phyloP scores from a whole-genome alignment of 441 rosid species.

The Croton laevigatus region DNA sequence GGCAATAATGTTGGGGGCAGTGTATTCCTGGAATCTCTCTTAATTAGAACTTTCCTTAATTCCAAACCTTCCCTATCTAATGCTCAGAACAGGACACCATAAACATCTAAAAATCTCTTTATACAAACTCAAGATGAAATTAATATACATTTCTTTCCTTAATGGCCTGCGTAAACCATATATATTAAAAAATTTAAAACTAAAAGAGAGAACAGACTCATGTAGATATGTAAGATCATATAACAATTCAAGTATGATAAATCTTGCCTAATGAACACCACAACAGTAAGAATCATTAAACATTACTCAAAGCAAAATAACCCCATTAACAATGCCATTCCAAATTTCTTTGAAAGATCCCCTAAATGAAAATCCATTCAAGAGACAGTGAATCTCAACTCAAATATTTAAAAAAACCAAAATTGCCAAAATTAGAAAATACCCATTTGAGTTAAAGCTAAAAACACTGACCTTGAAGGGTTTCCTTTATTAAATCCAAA shows the following conservation, averaged over 20 bases:
- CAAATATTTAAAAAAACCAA: constrained; percentile 13
- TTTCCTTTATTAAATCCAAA: constrained; percentile 95
- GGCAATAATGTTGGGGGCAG: background rate
- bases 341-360: background rate
- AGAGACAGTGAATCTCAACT: constrained; percentile 21
- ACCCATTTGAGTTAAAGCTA: constrained; percentile 23
- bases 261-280: background rate
- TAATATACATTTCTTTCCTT: background rate
- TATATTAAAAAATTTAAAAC: background rate
- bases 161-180: background rate
- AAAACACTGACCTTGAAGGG: constrained; percentile 58
- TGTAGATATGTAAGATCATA: background rate
- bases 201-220: background rate
- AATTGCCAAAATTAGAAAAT: constrained; percentile 21
- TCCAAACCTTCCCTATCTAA: background rate
- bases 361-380: constrained; percentile 6
- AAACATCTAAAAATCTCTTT: constrained; percentile 3
- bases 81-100: constrained; percentile 2
- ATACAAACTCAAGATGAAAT: background rate
- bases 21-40: background rate
- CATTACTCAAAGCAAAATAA: background rate
- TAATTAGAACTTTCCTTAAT: background rate
- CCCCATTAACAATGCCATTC: background rate
- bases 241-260: background rate
- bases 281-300: background rate